Evolutionary conservation across 2,329 filamentous ascomycete species (phyloP).

Genomic region (Venturia aucupariae): DNA sequence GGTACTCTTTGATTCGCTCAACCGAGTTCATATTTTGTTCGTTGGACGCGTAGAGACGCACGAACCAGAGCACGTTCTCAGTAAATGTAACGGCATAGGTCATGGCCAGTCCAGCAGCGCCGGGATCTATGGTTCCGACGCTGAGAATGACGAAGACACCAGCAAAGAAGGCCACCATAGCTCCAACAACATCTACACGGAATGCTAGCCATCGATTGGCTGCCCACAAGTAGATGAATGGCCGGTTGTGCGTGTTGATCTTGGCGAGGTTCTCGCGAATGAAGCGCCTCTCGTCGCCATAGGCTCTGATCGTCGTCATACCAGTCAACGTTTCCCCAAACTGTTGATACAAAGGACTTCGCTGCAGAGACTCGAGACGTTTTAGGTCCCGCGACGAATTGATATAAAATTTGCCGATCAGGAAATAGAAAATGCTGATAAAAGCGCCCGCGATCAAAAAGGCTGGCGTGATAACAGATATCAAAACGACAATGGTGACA

Average conservation of each 20-base stretch:
- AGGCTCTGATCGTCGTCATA: constrained; percentile 93
- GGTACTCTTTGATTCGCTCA: constrained; percentile 93
- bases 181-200: constrained; percentile 81
- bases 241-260: constrained; percentile 84
- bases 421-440: constrained; percentile 73
- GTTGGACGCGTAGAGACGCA: constrained; percentile 85
- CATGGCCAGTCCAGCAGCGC: constrained; percentile 84
- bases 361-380: constrained; percentile 84
- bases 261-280: constrained; percentile 80
- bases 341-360: constrained; percentile 93
- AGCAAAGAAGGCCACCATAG: constrained; percentile 86
- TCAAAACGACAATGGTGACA: constrained; percentile 77
- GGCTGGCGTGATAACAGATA: constrained; percentile 78
- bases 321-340: constrained; percentile 93
- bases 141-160: constrained; percentile 83
- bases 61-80: constrained; percentile 93
- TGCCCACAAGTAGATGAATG: constrained; percentile 94
- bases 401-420: constrained; percentile 81
- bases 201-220: constrained; percentile 95
- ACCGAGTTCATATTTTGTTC: constrained; percentile 99
- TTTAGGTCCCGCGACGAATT: constrained; percentile 91
- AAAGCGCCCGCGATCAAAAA: constrained; percentile 82
- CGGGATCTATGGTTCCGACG: constrained; percentile 75
- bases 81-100: constrained; percentile 96
- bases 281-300: constrained; percentile 88